Conservation (phyloP, 495 filamentous ascomycete genomes). For the Hyaloscypha finlandica region DNA sequence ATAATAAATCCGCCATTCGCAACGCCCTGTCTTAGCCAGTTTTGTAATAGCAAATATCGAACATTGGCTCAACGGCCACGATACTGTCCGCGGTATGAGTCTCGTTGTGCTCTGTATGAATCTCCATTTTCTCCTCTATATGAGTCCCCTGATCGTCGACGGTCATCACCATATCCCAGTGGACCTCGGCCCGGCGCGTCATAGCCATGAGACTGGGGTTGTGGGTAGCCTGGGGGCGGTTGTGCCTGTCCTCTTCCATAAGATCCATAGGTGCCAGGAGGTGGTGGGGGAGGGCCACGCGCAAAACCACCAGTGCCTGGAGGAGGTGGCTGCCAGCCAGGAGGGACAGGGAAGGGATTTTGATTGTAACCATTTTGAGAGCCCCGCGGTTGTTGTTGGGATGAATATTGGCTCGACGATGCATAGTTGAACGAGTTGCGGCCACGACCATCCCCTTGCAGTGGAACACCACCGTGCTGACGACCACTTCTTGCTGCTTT, state of each 20-base stretch:
- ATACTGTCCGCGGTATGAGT: neutral
- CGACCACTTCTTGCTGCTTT: conserved; percentile 41
- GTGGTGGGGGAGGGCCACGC: conserved; percentile 37
- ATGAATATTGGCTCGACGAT: conserved; percentile 12
- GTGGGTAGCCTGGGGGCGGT: neutral
- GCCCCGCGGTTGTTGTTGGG: conserved; percentile 20
- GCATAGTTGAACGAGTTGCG: conserved; percentile 51
- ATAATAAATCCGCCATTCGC: neutral
- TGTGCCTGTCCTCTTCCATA: neutral
- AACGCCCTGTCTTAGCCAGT: neutral
- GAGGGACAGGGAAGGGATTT: conserved; percentile 39
- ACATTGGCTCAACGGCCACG: neutral
- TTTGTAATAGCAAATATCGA: neutral
- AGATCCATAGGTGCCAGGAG: conserved; percentile 11
- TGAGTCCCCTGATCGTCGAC: conserved; percentile 9
- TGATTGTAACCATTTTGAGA: conserved; percentile 36
- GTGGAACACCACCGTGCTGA: conserved; percentile 61
- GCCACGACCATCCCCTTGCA: conserved; percentile 53
- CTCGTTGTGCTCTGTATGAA: neutral
- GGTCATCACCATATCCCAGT: conserved; percentile 11
- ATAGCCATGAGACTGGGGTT: neutral
- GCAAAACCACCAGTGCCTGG: conserved; percentile 46
- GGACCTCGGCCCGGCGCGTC: conserved; percentile 1
- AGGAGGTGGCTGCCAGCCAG: conserved; percentile 46
- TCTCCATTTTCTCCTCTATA: conserved; percentile 12